Base-by-base conservation (phyloP, 805 yeast species). In the Hanseniaspora lachancei region DNA sequence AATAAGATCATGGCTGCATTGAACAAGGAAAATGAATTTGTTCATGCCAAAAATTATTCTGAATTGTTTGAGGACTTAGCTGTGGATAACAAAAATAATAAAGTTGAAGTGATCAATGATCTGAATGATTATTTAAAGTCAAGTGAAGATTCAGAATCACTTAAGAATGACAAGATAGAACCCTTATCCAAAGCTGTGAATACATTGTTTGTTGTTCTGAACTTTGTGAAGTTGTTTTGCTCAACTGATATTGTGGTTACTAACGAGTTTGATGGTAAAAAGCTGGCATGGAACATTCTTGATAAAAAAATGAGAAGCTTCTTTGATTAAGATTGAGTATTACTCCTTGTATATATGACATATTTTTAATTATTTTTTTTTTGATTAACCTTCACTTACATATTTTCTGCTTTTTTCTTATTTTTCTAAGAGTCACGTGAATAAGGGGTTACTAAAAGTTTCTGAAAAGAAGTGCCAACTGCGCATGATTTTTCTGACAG, bases 191-290 rank as follows among this genome's bases (percentile, higher is more conserved):
- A 27, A 43, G 27, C 39, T 6, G 49, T 36, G 18, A 52, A 52
- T 15, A 35, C 55, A 13, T 44, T 52, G n/a, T 52, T 52, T 44
- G 55, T 52, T 44, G 55, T 52, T 24, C 15, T 52, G 16, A 52
- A 43, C 23, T 52, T 44, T 52, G 41, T 52, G 15, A 52, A 52
- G 39, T 24, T 52, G 15, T 52, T 44, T 32, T 52, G 55, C 34
- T 23, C 48, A 7, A 44, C 55, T 38, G 55, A 52, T 52, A 27
- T 32, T 12, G 47, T 52, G 15, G 29, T 52, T 8, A 52, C 55
- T n/a, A 52, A 52, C 38, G 44, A 52, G 39, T 52, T 52, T 44
- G 55, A 52, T 44, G 55, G 49, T 24, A 44, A 52, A 20, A 52
- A 52, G n/a, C 34, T 52, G 8, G 55, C 49, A 10, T 52, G 49